A percentile compares a stretch with the other conserved stretches of the same genome.
Evolutionary conservation across 257 asterid species (phyloP).

Genomic region (Anisodus tanguticus): DNA sequence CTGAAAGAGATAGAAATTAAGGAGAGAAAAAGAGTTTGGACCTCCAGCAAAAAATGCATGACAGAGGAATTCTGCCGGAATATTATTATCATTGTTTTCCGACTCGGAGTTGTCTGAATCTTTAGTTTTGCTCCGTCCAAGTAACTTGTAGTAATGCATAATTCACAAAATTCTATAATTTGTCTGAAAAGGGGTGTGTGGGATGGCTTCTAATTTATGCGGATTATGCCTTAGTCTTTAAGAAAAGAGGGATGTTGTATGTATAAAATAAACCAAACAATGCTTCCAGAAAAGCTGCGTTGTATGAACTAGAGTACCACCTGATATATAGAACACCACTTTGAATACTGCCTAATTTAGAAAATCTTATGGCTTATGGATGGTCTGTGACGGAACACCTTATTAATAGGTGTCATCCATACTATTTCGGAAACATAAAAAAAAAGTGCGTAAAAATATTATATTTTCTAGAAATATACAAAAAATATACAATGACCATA

Average conservation of each 20-base stretch:
- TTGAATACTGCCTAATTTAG: not conserved
- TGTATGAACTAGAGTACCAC: not conserved
- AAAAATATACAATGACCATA: no score
- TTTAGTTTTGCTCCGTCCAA: not conserved
- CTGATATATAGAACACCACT: not conserved
- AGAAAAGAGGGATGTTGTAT: not conserved
- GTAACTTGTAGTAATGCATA: constrained; percentile 17
- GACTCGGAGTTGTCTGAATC: not conserved
- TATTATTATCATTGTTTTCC: not conserved
- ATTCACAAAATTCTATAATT: not conserved
- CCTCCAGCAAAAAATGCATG: constrained; percentile 32
- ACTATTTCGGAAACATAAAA: no score
- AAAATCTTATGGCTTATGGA: not conserved
- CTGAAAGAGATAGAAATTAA: not conserved
- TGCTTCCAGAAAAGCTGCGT: not conserved
- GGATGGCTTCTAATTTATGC: not conserved
- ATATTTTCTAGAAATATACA: no score
- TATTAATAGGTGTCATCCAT: not conserved
- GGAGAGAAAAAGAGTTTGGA: not conserved
- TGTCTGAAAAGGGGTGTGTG: not conserved
- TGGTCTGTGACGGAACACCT: not conserved
- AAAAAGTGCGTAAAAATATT: no score
- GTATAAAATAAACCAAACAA: not conserved
- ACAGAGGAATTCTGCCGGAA: constrained; percentile 16
- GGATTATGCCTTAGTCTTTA: not conserved